These are phyloP conservation scores for Pichia sp. DNA, from an alignment of 1,139 yeast species.

Conservation along the genomic window DNA sequence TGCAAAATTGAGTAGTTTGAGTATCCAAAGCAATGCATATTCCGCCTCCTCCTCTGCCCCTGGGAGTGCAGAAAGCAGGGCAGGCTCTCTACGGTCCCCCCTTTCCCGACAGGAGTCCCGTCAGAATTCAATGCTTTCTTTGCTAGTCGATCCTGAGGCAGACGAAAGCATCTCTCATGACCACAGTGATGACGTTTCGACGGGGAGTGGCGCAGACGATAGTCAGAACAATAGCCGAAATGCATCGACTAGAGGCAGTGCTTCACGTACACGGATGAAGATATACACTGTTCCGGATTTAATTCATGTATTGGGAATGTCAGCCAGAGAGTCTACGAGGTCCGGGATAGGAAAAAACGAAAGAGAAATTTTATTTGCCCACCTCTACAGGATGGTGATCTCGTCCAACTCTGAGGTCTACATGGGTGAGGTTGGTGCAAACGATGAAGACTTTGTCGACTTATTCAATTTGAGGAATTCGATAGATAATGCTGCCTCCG, in stretches of 20 bases:
- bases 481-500: conserved; percentile 24
- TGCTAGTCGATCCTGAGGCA: conserved; percentile 23
- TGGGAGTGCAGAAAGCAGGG: conserved; percentile 1
- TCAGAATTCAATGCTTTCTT: conserved; percentile 26
- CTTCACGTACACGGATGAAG: conserved; percentile 9
- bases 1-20: conserved; percentile 6
- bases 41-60: background rate
- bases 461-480: conserved; percentile 11
- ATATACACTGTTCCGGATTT: conserved; percentile 24
- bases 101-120: conserved; percentile 26
- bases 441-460: conserved; percentile 30
- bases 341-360: conserved; percentile 45
- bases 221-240: conserved; percentile 9
- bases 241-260: background rate
- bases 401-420: conserved; percentile 31
- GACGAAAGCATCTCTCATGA: conserved; percentile 10
- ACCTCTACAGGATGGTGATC: conserved; percentile 45
- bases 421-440: conserved; percentile 23
- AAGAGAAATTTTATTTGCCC: conserved; percentile 49
- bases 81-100: conserved; percentile 7
- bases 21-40: background rate
- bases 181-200: background rate
- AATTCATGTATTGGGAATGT: conserved; percentile 35
- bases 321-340: conserved; percentile 29
- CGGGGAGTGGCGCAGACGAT: background rate